phyloP scores from a whole-genome alignment of 345 rosid species.

The Pugionium cornutum region DNA sequence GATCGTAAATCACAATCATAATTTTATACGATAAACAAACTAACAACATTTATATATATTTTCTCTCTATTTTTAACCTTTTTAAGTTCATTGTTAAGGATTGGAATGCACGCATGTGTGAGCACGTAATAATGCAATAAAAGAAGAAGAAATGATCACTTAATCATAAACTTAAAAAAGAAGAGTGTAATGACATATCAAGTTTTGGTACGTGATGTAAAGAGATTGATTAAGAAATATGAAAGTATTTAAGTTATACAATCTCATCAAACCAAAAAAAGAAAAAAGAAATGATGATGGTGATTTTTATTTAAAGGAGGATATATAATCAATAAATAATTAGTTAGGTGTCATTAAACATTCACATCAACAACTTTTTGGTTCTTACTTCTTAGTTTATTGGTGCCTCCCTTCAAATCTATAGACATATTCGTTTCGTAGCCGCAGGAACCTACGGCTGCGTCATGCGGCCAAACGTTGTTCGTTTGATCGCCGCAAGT shows the following conservation, averaged over 20 bases:
- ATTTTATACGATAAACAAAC: no score
- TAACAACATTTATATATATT: no score
- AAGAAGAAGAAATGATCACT: not conserved
- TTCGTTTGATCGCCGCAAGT: no score
- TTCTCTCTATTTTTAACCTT: no score
- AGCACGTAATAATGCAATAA: conserved; percentile 6
- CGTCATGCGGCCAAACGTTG: no score
- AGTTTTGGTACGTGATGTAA: conserved; percentile 11
- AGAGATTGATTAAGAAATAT: not conserved
- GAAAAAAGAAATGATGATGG: conserved; percentile 4
- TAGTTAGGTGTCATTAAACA: conserved; percentile 27
- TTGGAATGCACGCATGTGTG: not conserved
- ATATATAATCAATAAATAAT: not conserved
- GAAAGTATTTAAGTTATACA: not conserved
- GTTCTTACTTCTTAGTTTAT: conserved; percentile 39
- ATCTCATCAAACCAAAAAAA: conserved; percentile 22
- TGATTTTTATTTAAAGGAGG: conserved; percentile 18
- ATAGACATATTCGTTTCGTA: no score
- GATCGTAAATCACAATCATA: no score
- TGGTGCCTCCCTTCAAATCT: conserved; percentile 35
- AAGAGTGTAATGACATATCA: not conserved
- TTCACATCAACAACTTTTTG: conserved; percentile 33
- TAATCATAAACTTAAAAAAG: conserved; percentile 16
- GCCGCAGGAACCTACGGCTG: no score
- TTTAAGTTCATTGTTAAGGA: no score